Evolutionary conservation across 1,284 basidiomycete genomes (phyloP), one percentile per base, ranked within the genome.

Genomic region (Cronartium quercuum): DNA sequence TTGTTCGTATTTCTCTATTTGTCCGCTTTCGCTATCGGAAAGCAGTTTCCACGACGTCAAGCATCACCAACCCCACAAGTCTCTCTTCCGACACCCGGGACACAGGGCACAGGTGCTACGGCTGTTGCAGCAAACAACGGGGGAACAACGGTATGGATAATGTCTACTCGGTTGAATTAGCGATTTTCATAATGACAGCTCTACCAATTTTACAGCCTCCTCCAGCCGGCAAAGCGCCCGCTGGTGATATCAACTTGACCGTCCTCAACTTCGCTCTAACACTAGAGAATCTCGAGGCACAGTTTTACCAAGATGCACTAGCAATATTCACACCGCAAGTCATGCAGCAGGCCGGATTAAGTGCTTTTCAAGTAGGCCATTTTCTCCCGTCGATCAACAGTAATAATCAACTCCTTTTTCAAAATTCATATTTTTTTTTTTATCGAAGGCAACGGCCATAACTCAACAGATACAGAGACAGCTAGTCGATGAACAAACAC

Each of bases 251-350:
- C 35, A 71, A 71, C 40, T 62, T 71, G 18, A 64, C 42, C 2
- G 41, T 71, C 24, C 44, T 71, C 29, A 71, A 71, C 37, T 71
- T 71, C 40, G 68, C 68, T 21, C 40, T 71, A 35, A 71, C 68
- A 4, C 42, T 71, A 29, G 68, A 71, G 47, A 71, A 71, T 29
- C 68, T 71, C 13, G 68, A 71, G 18, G 24, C 68, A 2, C 68
- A 71, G 21, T 64, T 71, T 24, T 71, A 71, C 35, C 60, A 63
- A n/a, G 68, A 71, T 64, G 68, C 68, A 12, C 41, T 71, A 37
- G 68, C 68, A 21, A 63, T 71, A 34, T 71, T 71, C 37, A 60
- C 68, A 24, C 29, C 62, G 1, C 41, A 63, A 65, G 61, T 42
- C 24, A 55, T 71, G 68, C 61, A 71, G 35, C 47, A 71, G 57